Base-by-base conservation (phyloP, 345 rosid species). In the Aurinia saxatilis region DNA sequence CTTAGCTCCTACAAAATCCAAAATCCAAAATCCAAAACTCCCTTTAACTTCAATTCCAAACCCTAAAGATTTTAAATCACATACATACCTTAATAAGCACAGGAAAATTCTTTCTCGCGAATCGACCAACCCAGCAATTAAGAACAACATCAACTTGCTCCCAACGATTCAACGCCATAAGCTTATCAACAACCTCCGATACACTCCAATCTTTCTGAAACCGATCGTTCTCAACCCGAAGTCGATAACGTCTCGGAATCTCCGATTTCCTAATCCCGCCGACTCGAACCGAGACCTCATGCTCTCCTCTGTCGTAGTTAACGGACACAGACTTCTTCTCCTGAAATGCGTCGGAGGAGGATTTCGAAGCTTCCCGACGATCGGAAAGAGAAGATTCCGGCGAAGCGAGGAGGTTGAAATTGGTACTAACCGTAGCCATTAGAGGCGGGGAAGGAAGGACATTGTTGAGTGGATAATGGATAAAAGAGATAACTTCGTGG, bases 201-300 rank as follows among this genome's bases (percentile, higher is more conserved):
- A 91, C 72, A 16, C 71, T 70, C 95, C 91, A 91, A 79, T 91
- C 95, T 77, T 77, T 84, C 79, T 91, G 96, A 78, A 88, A 86
- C 66, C 92, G 77, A 66, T 91, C 84, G 25, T 75, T 78, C 48
- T 74, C 73, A 1, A 83, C 90, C 2, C 79, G 72, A 16, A 86
- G 25, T 30, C 88, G 82, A 70, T 86, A 70, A 7, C 85, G 86
- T 65, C 73, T 79, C 5, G 86, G 81, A 1, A 88, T 75, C 42
- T 91, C 84, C 29, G 75, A 64, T 79, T 86, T 86, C 41, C 82
- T 58, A 66, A 84, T 57, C 37, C 98, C 98, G 56, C 68, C 66
- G 33, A 88, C 68, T 2, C 76, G 84, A 60, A 86, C 79, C 29
- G 78, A 77, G 38, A 86, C 86, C 39, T 68, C 79, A 65, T 84